Conservation (phyloP, 371 early-diverging fungal genomes). For the Rhizopus sp. region DNA sequence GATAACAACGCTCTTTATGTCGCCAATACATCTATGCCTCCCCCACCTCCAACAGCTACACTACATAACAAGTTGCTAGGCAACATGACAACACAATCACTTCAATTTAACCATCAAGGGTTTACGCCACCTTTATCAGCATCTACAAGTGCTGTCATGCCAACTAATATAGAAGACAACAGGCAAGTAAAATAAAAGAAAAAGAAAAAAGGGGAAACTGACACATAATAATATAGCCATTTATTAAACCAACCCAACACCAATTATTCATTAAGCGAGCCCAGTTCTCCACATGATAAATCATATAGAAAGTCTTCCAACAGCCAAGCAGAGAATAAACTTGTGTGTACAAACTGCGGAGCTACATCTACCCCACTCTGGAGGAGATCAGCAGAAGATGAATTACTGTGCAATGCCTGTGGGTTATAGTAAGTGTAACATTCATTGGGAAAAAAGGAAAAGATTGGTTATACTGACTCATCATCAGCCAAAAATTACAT, state of each 20-base stretch:
- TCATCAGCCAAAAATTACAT: slow-evolving; percentile 66
- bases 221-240: background rate
- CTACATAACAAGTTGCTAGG: slow-evolving; percentile 31
- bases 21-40: slow-evolving; percentile 32
- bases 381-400: slow-evolving; percentile 83
- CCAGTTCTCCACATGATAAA: slow-evolving; percentile 16
- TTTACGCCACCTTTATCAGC: slow-evolving; percentile 20
- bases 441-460: background rate
- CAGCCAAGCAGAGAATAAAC: slow-evolving; percentile 21
- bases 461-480: background rate
- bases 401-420: slow-evolving; percentile 91
- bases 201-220: background rate
- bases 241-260: background rate
- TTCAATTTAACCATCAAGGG: slow-evolving; percentile 6
- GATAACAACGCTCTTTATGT: slow-evolving; percentile 34
- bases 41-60: slow-evolving; percentile 42
- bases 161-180: background rate
- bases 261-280: slow-evolving; percentile 10
- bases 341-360: slow-evolving; percentile 81
- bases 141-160: slow-evolving; percentile 5
- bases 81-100: slow-evolving; percentile 6
- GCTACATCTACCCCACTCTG: slow-evolving; percentile 92
- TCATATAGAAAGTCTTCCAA: slow-evolving; percentile 10
- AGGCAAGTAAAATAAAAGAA: background rate
- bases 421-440: slow-evolving; percentile 69